Evolutionary conservation across 1,284 basidiomycete genomes (phyloP).

Genomic region (Agaricales sp.): DNA sequence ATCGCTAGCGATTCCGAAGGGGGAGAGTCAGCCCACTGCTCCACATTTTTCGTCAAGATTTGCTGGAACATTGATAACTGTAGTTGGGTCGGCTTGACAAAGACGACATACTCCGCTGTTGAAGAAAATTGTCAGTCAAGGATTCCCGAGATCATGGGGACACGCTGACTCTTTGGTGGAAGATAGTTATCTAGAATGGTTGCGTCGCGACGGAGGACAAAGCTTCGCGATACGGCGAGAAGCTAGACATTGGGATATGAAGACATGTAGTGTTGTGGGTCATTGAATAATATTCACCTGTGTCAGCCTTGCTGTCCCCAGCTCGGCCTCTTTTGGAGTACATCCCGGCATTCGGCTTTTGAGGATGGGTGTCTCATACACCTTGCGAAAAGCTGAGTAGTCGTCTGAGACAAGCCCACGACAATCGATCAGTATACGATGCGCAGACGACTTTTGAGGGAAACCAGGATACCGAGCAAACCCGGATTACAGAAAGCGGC

Average conservation of each 20-base stretch:
- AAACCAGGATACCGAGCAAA: constrained; percentile 50
- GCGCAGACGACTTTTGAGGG: constrained; percentile 16
- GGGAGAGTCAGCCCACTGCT: constrained; percentile 54
- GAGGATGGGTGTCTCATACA: constrained; percentile 87
- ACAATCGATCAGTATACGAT: too few relatives aligned
- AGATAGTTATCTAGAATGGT: constrained; percentile 76
- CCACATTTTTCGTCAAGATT: constrained; percentile 62
- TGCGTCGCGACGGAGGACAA: constrained; percentile 85
- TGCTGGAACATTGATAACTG: constrained; percentile 77
- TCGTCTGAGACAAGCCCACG: constrained; percentile 34
- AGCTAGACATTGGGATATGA: constrained; percentile 36
- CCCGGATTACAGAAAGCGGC: constrained; percentile 93
- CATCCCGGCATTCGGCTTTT: constrained; percentile 78
- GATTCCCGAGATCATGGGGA: not conserved
- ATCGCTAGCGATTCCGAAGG: constrained; percentile 77
- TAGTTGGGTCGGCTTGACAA: constrained; percentile 73
- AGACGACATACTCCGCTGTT: constrained; percentile 89
- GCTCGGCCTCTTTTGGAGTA: constrained; percentile 57
- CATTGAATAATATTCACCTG: constrained; percentile 38
- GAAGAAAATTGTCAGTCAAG: constrained; percentile 7
- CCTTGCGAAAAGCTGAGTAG: constrained; percentile 64
- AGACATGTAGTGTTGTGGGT: constrained; percentile 1
- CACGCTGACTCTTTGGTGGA: constrained; percentile 76
- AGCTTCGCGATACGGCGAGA: constrained; percentile 68
- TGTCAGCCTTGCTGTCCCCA: constrained; percentile 64